phyloP scores from a whole-genome alignment of 2,329 filamentous ascomycete genomes.

The Xylaria sp. region DNA sequence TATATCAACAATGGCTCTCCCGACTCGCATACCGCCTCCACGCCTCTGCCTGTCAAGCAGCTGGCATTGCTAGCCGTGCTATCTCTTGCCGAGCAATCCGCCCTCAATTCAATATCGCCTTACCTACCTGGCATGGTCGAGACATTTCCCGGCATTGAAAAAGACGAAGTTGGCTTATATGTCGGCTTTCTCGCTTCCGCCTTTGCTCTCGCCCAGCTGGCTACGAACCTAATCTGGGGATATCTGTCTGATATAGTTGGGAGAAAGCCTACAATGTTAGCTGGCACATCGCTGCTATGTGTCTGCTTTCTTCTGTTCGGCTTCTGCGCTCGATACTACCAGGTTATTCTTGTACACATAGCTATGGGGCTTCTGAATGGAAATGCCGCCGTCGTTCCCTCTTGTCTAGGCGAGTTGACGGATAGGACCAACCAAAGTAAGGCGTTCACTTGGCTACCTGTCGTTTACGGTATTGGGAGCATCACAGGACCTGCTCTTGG shows the following conservation, averaged over 20 bases:
- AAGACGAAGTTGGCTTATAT: slow-evolving; percentile 80
- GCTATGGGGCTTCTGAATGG: slow-evolving; percentile 95
- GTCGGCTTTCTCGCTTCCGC: slow-evolving; percentile 90
- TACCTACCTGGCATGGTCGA: slow-evolving; percentile 94
- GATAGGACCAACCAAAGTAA: slow-evolving; percentile 93
- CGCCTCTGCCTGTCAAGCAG: slow-evolving; percentile 84
- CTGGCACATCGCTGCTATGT: slow-evolving; percentile 85
- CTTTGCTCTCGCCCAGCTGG: slow-evolving; percentile 91
- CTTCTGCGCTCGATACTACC: slow-evolving; percentile 83
- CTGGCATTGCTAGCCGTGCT: slow-evolving; percentile 87
- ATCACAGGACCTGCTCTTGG: slow-evolving; percentile 95
- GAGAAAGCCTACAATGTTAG: slow-evolving; percentile 82
- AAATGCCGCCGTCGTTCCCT: slow-evolving; percentile 93
- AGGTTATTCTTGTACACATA: slow-evolving; percentile 85
- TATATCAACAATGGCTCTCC: slow-evolving; percentile 47
- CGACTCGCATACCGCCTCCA: slow-evolving; percentile 62
- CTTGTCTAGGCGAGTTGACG: slow-evolving; percentile 93
- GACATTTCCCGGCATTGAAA: slow-evolving; percentile 82
- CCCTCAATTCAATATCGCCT: slow-evolving; percentile 94
- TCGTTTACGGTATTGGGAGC: slow-evolving; percentile 94
- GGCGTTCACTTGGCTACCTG: slow-evolving; percentile 93
- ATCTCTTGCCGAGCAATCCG: slow-evolving; percentile 92
- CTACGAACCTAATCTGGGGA: slow-evolving; percentile 92
- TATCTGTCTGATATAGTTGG: slow-evolving; percentile 83
- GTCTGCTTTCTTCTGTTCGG: slow-evolving; percentile 87